Base-by-base conservation (phyloP, 2,329 filamentous ascomycete genomes). In the Calonectria pteridis region DNA sequence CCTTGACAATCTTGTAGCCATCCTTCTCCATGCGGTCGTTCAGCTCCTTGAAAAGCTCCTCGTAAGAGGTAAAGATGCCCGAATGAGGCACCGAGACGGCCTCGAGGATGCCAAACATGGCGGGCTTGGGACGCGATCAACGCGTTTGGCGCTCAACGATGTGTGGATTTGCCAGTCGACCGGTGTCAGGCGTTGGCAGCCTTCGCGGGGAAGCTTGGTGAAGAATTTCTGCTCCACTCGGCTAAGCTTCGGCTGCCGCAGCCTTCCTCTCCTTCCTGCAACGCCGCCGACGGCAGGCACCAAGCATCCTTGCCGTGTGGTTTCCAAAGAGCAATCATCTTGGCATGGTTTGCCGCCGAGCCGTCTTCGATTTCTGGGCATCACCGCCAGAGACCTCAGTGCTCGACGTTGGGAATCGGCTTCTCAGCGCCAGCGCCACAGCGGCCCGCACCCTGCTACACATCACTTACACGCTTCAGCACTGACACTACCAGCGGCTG, bases 1-100 rank as follows among this genome's bases (percentile, higher is more conserved):
- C 82, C 78, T 87, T 87, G 81, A 87, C 86, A 68, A 87, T 84
- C 75, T 86, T 87, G 83, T 86, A 87, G 72, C 86, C 86, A 71
- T 87, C 83, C 76, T 85, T 86, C 71, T 84, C 81, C 82, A 87
- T 86, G 40, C 83, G 84, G 66, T 81, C 80, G 73, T 83, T 86
- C 49, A 87, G 80, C 43, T 85, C 81, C 51, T 81, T 80, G 74
- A 87, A 85, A 28, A 87, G 81, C 18, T 86, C 85, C 20, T 87
- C 86, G 74, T 84, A 86, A n/a, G 83, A 82, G 67, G 77, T 77
- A 74, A 83, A 87, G 68, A 86, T 79, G 71, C 80, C 83, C 40
- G 80, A 79, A 73, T 83, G 79, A 67, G 84, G 84, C 74, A 84
- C 81, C 18, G 83, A 79, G 67, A 85, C 83, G 51, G 85, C 82